A percentile compares a stretch with the other conserved stretches of the same genome.
These are phyloP conservation scores for Macrocybe sp. DNA, from an alignment of 1,284 basidiomycete genomes.

Conservation along the genomic window DNA sequence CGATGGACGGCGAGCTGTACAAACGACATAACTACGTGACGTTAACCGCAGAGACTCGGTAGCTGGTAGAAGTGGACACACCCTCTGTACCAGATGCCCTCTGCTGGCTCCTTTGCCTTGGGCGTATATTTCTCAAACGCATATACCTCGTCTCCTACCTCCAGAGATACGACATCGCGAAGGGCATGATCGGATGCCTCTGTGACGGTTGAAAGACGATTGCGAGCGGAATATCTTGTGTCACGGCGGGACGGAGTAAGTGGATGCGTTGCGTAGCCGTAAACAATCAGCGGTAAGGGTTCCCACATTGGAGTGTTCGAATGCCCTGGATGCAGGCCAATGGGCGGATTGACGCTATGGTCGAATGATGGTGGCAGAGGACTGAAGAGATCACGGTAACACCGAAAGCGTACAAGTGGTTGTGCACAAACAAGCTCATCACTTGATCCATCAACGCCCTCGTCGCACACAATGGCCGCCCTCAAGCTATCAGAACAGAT, in stretches of 20 bases:
- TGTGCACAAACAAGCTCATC: too few species aligned
- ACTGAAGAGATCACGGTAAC: too few species aligned
- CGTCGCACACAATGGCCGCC: slow-evolving; percentile 28
- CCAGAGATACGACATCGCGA: slow-evolving; percentile 74
- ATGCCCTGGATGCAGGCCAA: background rate
- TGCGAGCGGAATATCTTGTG: slow-evolving; percentile 58
- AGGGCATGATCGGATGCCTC: slow-evolving; percentile 62
- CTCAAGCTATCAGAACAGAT: slow-evolving; percentile 35
- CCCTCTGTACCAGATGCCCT: slow-evolving; percentile 88
- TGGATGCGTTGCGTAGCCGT: slow-evolving; percentile 80
- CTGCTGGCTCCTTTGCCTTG: slow-evolving; percentile 58
- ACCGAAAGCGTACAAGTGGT: too few species aligned
- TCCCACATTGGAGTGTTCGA: slow-evolving; percentile 53
- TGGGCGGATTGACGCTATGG: too few species aligned
- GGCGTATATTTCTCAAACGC: slow-evolving; percentile 89
- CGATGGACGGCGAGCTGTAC: slow-evolving; percentile 67
- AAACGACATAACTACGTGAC: slow-evolving; percentile 77
- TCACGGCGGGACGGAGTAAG: slow-evolving; percentile 70
- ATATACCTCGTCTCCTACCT: slow-evolving; percentile 95
- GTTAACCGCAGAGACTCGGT: slow-evolving; percentile 8
- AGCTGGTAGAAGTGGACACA: slow-evolving; percentile 35
- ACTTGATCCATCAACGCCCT: background rate
- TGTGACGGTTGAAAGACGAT: slow-evolving; percentile 63
- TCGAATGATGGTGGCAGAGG: too few species aligned
- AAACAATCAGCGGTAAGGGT: slow-evolving; percentile 74